Conservation (phyloP, 257 asterid genomes). For the Lantana camara region DNA sequence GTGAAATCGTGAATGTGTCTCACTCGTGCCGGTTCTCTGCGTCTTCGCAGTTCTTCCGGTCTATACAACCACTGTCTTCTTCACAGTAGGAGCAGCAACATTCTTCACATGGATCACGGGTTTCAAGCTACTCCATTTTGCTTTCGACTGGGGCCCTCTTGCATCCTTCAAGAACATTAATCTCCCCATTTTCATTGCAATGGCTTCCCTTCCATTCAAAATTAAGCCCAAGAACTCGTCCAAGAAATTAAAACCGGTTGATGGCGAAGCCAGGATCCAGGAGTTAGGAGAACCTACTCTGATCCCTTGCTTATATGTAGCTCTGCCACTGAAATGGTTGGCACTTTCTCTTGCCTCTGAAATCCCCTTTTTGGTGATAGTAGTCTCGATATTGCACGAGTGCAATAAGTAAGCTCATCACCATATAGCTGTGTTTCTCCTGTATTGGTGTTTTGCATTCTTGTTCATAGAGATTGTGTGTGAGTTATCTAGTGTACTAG, state of each 20-base stretch:
- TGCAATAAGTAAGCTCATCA: conserved; percentile 22
- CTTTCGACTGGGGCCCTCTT: conserved; percentile 62
- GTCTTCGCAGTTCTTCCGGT: conserved; percentile 49
- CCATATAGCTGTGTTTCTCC: neutral
- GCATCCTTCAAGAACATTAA: conserved; percentile 30
- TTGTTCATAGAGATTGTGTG: conserved; percentile 42
- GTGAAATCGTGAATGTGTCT: conserved; percentile 45
- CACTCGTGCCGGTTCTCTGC: conserved; percentile 49
- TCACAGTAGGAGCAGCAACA: conserved; percentile 39
- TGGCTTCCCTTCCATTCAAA: conserved; percentile 54
- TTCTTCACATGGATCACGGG: conserved; percentile 59
- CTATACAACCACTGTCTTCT: conserved; percentile 35
- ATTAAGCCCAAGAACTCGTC: conserved; percentile 12
- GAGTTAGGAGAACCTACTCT: no score
- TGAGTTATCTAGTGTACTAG: conserved; percentile 27
- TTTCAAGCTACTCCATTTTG: conserved; percentile 59
- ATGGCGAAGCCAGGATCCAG: no score
- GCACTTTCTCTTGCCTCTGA: conserved; percentile 41
- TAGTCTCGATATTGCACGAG: conserved; percentile 13
- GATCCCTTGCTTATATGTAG: no score
- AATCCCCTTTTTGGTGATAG: conserved; percentile 22
- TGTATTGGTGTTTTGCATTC: conserved; percentile 39
- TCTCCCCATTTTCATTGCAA: conserved; percentile 43
- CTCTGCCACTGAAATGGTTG: conserved; percentile 18
- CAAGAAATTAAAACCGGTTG: neutral